phyloP scores from a whole-genome alignment of 495 filamentous ascomycete genomes.

The Talaromyces stipitatus region DNA sequence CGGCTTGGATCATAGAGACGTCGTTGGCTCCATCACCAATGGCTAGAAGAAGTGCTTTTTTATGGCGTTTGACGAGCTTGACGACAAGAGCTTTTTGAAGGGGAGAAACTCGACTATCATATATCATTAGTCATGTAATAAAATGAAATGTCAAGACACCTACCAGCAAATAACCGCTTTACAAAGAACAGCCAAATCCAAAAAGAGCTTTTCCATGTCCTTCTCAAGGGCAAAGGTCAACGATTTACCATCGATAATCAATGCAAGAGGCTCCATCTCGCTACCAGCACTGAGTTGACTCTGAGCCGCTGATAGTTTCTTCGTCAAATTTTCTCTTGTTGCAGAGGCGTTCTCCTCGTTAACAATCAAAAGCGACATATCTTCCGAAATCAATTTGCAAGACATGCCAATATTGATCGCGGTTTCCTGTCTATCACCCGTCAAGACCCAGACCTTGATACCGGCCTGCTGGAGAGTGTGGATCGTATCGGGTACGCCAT shows the following conservation, averaged over 20 bases:
- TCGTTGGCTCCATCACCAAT: constrained; percentile 99
- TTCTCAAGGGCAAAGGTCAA: constrained; percentile 91
- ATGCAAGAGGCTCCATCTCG: constrained; percentile 80
- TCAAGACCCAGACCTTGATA: constrained; percentile 98
- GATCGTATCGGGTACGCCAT: constrained; percentile 97
- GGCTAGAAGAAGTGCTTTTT: constrained; percentile 85
- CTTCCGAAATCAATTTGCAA: constrained; percentile 96
- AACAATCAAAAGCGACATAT: constrained; percentile 95
- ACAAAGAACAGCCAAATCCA: constrained; percentile 90
- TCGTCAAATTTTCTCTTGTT: constrained; percentile 78
- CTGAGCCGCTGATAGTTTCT: constrained; percentile 84
- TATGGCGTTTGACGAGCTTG: constrained; percentile 95
- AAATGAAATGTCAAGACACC: constrained; percentile 11
- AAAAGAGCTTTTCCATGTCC: constrained; percentile 86
- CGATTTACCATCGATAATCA: constrained; percentile 96
- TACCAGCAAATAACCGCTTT: constrained; percentile 97
- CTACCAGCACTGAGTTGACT: constrained; percentile 63
- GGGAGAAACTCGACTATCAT: constrained; percentile 79
- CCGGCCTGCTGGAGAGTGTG: constrained; percentile 94
- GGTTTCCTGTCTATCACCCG: constrained; percentile 96
- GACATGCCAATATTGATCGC: constrained; percentile 99
- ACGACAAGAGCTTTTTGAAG: constrained; percentile 97
- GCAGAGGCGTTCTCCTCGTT: constrained; percentile 76
- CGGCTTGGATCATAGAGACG: constrained; percentile 99
- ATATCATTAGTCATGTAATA: constrained; percentile 9